These are phyloP conservation scores for Blastobotrys illinoisensis DNA, from an alignment of 1,139 yeast genomes.

Conservation along the genomic window DNA sequence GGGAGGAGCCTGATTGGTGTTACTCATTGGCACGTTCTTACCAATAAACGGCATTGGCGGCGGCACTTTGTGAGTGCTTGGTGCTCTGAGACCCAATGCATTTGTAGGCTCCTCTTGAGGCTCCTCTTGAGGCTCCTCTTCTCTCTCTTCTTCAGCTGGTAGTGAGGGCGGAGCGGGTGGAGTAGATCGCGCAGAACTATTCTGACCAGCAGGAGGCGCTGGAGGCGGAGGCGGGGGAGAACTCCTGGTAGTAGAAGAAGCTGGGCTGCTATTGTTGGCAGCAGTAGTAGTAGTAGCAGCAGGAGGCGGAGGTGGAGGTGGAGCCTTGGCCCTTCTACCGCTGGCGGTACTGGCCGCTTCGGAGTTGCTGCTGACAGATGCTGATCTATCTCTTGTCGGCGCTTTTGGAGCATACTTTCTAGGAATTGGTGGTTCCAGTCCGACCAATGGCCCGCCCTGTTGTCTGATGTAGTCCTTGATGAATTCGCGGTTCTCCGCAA, in stretches of 20 bases:
- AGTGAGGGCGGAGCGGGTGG: conserved; percentile 34
- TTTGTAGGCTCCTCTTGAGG: conserved; percentile 24
- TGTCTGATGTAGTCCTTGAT: conserved; percentile 70
- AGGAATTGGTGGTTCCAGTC: conserved; percentile 81
- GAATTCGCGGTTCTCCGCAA: conserved; percentile 78
- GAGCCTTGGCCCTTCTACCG: conserved; percentile 33
- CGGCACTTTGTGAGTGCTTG: conserved; percentile 36
- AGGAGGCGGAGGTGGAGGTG: conserved; percentile 41
- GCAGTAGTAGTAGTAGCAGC: conserved; percentile 22
- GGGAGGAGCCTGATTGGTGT: conserved; percentile 11
- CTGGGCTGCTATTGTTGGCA: conserved; percentile 13
- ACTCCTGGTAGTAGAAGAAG: conserved; percentile 18
- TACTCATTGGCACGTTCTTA: conserved; percentile 18
- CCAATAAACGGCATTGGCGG: conserved; percentile 33
- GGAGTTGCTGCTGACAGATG: conserved; percentile 9
- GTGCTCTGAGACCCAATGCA: conserved; percentile 11
- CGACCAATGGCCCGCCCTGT: conserved; percentile 82
- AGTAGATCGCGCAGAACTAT: conserved; percentile 10
- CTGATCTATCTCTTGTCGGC: conserved; percentile 13
- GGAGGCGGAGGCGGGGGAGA: conserved; percentile 18
- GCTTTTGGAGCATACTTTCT: conserved; percentile 41
- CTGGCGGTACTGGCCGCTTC: conserved; percentile 16
- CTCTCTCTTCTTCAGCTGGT: conserved; percentile 19
- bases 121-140: conserved; percentile 12
- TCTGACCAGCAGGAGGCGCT: conserved; percentile 13